Conservation (phyloP, 345 rosid species). For the Eucalyptus melliodora region DNA sequence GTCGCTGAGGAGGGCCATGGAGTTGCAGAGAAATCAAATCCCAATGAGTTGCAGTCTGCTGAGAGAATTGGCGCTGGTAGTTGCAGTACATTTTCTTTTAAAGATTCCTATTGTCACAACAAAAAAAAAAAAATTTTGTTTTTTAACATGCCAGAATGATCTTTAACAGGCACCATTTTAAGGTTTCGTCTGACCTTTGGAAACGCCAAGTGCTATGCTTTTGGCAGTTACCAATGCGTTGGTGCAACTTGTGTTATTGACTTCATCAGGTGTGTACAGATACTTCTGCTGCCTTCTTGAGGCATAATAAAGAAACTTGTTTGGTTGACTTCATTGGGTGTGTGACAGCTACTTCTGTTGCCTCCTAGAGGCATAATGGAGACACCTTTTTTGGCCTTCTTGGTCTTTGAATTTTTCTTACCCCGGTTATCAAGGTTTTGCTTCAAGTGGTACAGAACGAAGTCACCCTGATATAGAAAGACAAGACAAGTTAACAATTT, state of each 20-base stretch:
- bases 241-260: background rate
- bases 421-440: background rate
- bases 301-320: background rate
- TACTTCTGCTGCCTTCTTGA: background rate
- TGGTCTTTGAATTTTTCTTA: background rate
- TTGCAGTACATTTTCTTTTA: background rate
- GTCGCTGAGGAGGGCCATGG: background rate
- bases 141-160: background rate
- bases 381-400: background rate
- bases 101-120: background rate
- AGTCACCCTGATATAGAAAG: background rate
- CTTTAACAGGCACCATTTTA: background rate
- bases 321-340: background rate
- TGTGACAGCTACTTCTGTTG: background rate
- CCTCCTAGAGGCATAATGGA: background rate
- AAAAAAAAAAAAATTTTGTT: background rate
- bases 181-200: background rate
- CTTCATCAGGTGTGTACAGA: background rate
- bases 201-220: background rate
- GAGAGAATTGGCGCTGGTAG: background rate
- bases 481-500: background rate
- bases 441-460: background rate
- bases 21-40: background rate
- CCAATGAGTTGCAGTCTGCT: background rate
- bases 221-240: background rate